These are phyloP conservation scores for Kandelia obovata DNA, from an alignment of 345 rosid genomes.

Conservation along the genomic window DNA sequence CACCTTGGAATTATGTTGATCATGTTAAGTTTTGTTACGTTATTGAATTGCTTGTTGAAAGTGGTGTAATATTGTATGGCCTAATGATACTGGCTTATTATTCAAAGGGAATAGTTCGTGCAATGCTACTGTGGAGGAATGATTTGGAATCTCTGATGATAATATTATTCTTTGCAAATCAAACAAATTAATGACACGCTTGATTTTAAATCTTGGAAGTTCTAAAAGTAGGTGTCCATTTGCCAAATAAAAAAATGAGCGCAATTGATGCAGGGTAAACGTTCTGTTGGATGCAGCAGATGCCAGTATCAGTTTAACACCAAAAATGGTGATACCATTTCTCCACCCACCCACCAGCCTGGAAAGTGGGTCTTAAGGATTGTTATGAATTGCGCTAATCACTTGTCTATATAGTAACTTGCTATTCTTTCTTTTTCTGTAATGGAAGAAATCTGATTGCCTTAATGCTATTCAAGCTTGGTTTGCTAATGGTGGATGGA, in stretches of 20 bases:
- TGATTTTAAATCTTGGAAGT: not conserved
- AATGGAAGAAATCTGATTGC: too few relatives aligned
- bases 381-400: too few relatives aligned
- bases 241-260: not conserved
- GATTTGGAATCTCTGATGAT: too few relatives aligned
- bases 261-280: not conserved
- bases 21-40: constrained; percentile 6
- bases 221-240: not conserved
- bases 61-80: not conserved
- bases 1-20: constrained; percentile 4
- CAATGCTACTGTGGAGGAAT: too few relatives aligned
- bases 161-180: not conserved
- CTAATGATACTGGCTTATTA: not conserved
- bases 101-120: too few relatives aligned
- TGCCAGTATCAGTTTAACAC: not conserved
- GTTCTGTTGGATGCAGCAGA: not conserved
- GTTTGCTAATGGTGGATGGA: too few relatives aligned
- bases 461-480: too few relatives aligned
- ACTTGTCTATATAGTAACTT: too few relatives aligned
- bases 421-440: too few relatives aligned
- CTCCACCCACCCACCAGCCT: not conserved
- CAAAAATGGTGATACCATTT: not conserved
- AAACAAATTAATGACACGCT: not conserved
- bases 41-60: constrained; percentile 2
- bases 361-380: too few relatives aligned